Evolutionary conservation across 495 filamentous ascomycete genomes (phyloP).

Genomic region (Trichocladium uniseriatum): DNA sequence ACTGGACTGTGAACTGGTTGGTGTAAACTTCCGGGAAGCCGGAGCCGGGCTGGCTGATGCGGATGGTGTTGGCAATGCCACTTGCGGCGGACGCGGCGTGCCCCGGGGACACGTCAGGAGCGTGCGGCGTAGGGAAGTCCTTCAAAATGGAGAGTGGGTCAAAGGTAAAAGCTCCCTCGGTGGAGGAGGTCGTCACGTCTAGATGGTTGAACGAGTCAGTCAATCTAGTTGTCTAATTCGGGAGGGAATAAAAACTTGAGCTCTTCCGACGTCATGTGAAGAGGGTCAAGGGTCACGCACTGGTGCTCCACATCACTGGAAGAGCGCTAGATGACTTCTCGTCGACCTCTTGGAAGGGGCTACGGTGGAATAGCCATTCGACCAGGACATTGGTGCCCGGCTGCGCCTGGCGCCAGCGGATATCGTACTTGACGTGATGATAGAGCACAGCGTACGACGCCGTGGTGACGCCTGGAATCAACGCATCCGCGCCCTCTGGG

Average conservation of each 20-base stretch:
- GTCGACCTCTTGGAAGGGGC: background rate
- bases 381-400: background rate
- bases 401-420: slow-evolving; percentile 4
- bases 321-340: slow-evolving; percentile 1
- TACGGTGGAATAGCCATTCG: slow-evolving; percentile 2
- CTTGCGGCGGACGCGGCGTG: background rate
- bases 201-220: background rate
- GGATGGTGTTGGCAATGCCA: slow-evolving; percentile 4
- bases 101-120: background rate
- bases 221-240: slow-evolving; percentile 1
- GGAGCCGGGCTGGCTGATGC: slow-evolving; percentile 6
- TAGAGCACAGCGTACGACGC: slow-evolving; percentile 3
- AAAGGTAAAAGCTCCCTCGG: background rate
- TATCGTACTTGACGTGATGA: slow-evolving; percentile 3
- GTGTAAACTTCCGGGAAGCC: slow-evolving; percentile 1
- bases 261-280: no score
- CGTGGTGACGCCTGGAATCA: background rate
- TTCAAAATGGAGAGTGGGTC: slow-evolving; percentile 1
- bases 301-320: slow-evolving; percentile 4
- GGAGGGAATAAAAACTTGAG: no score
- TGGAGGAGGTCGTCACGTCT: slow-evolving; percentile 2
- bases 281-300: slow-evolving; percentile 3
- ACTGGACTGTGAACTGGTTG: slow-evolving; percentile 3
- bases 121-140: slow-evolving; percentile 4
- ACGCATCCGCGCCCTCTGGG: slow-evolving; percentile 1